phyloP scores from a whole-genome alignment of 176 grass and related monocot genomes.

The Eremochloa ophiuroides region DNA sequence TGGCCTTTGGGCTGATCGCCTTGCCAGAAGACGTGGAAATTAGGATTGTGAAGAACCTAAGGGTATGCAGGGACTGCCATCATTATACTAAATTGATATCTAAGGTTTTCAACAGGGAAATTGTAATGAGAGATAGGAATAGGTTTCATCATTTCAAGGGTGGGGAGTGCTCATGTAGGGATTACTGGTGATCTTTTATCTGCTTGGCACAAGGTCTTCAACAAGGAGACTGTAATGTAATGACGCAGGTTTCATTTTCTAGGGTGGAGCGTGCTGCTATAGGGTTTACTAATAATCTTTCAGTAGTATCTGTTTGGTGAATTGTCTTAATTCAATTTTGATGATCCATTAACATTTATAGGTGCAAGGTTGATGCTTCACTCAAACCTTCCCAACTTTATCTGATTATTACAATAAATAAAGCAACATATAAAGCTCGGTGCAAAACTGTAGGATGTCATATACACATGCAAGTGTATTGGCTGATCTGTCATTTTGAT shows the following conservation, averaged over 20 bases:
- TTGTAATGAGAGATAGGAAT: constrained; percentile 81
- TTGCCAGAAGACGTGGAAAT: constrained; percentile 43
- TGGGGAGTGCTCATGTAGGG: constrained; percentile 69
- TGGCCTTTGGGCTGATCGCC: constrained; percentile 55
- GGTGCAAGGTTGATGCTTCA: background rate
- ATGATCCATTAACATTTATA: constrained; percentile 1
- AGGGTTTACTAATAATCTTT: constrained; percentile 56
- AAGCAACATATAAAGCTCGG: background rate
- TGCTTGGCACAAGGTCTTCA: constrained; percentile 29
- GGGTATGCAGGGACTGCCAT: constrained; percentile 75
- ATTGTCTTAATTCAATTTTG: background rate
- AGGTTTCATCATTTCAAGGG: constrained; percentile 85
- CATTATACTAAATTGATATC: constrained; percentile 65
- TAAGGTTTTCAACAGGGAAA: constrained; percentile 60
- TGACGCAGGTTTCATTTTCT: background rate
- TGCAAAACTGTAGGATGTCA: background rate
- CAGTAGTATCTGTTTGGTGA: background rate
- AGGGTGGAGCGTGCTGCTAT: constrained; percentile 56
- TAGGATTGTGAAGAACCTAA: constrained; percentile 72
- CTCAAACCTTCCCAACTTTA: background rate
- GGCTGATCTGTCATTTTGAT: background rate
- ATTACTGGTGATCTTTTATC: constrained; percentile 55
- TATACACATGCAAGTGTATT: background rate
- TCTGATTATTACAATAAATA: background rate
- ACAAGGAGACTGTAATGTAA: constrained; percentile 60